A percentile compares a stretch with the other conserved stretches of the same genome.
These are phyloP conservation scores for Platanthera guangdongensis DNA, from an alignment of 106 monocot species.

Conservation along the genomic window DNA sequence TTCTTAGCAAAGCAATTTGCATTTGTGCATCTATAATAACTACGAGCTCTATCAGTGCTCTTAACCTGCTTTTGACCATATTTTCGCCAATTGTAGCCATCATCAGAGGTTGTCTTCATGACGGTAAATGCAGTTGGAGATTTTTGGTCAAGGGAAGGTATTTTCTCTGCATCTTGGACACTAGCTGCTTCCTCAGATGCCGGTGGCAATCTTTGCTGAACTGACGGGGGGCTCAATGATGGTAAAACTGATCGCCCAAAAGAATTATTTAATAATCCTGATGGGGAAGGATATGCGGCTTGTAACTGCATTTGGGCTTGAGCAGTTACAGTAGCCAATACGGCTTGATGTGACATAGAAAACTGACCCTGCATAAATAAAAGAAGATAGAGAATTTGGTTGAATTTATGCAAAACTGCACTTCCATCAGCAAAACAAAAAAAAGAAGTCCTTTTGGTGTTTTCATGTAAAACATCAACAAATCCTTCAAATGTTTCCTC, in stretches of 20 bases:
- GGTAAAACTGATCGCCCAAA: background rate
- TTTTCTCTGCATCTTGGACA: background rate
- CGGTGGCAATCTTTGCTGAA: conserved; percentile 10
- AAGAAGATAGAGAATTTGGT: no score
- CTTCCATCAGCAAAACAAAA: background rate
- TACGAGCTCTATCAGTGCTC: conserved; percentile 21
- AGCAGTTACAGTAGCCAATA: conserved; percentile 29
- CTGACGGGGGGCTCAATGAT: conserved; percentile 2
- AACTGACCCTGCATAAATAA: conserved; percentile 18
- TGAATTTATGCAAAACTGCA: no score
- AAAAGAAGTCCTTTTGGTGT: background rate
- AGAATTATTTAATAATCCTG: background rate
- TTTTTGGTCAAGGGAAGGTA: conserved; percentile 3
- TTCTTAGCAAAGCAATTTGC: conserved; percentile 19
- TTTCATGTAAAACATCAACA: no score
- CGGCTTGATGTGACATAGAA: conserved; percentile 28
- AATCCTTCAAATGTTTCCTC: no score
- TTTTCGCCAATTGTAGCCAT: conserved; percentile 28
- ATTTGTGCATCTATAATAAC: conserved; percentile 28
- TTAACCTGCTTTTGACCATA: conserved; percentile 33
- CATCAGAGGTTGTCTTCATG: conserved; percentile 12
- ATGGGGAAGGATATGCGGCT: conserved; percentile 15
- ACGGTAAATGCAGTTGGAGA: conserved; percentile 8
- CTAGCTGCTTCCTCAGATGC: background rate
- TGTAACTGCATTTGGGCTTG: conserved; percentile 25